Evolutionary conservation across 805 yeast species (phyloP), one percentile per base, ranked within the genome.

Genomic region (Cyberlindnera subsufficiens): DNA sequence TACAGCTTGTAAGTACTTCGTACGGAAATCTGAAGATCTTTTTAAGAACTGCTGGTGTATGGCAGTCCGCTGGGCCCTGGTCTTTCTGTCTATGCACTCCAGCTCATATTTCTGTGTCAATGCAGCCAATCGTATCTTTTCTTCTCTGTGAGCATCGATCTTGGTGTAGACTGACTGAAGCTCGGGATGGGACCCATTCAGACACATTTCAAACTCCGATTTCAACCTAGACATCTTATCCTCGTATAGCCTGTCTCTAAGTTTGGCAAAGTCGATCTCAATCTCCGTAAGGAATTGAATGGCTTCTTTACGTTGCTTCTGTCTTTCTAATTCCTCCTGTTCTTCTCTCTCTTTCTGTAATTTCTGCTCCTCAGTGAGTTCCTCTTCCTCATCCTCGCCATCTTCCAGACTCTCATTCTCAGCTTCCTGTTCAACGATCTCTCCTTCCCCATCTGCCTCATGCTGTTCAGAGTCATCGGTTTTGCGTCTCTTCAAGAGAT

Each of bases 171-270:
- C 83, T 38, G 77, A 73, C 32, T 86, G 74, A 42, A 91, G 72
- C 54, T 90, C 96, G 0, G 98, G 98, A 63, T 93, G 99, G 17
- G 88, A 77, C 11, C 96, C 96, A 49, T 82, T 83, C 30, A 82
- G 67, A 65, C 98, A 90, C 74, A 91, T 77, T 54, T 83, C 83
- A 47, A 91, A 67, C 61, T 93, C 99, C 36, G 84, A 82, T 52
- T 87, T 86, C 50, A 86, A 72, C 48, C 86, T 76, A 31, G 75
- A 69, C 56, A 90, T 67, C 60, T 87, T 90, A 59, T 89, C 96
- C 46, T 84, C 89, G 62, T 85, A 91, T 39, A 93, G 67, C 54
- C 76, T 75, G 61, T 93, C 97, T 49, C 96, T 77, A 43, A 91
- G 69, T 47, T 76, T 72, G 6, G 98, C 97, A 70, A 90, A 93